phyloP scores from a whole-genome alignment of 2,329 filamentous ascomycete genomes.

The Claviceps citrina region DNA sequence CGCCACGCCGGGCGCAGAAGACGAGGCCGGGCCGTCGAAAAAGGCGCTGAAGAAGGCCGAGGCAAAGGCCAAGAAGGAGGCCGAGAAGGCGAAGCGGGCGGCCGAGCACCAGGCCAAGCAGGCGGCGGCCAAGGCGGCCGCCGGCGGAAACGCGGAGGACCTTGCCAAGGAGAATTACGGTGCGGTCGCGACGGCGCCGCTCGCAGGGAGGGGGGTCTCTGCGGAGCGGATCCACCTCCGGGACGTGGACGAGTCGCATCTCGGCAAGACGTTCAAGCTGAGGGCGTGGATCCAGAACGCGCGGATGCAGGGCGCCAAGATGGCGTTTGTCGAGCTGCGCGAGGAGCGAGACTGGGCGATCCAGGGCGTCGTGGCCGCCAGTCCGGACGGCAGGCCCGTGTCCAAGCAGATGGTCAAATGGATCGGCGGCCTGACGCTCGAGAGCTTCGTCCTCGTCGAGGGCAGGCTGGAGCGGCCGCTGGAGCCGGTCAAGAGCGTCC shows the following conservation, averaged over 20 bases:
- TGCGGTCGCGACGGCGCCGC: too few species aligned
- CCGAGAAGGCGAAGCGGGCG: conserved; percentile 55
- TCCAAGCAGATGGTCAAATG: conserved; percentile 83
- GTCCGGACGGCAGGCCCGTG: conserved; percentile 45
- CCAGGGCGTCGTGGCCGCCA: conserved; percentile 59
- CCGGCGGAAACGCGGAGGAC: conserved; percentile 52
- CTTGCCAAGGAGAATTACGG: conserved; percentile 59
- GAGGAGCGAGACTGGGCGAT: conserved; percentile 57
- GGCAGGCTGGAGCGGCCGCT: conserved; percentile 67
- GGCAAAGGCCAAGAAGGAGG: conserved; percentile 77
- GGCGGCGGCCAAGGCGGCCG: conserved; percentile 50
- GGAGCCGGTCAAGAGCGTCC: conserved; percentile 78
- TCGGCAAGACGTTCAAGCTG: conserved; percentile 58
- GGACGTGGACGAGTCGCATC: conserved; percentile 45
- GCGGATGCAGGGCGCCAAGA: conserved; percentile 41
- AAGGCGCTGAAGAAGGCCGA: conserved; percentile 75
- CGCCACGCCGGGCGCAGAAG: not conserved
- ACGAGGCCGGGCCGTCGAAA: conserved; percentile 22
- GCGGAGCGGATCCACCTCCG: conserved; percentile 45
- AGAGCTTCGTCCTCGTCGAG: conserved; percentile 72
- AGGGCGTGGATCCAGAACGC: conserved; percentile 41
- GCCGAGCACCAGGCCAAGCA: conserved; percentile 62
- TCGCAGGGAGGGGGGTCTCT: too few species aligned
- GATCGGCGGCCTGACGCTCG: conserved; percentile 55
- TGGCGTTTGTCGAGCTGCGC: conserved; percentile 71